Conservation (phyloP, 2,329 filamentous ascomycete genomes). For the Karstenula rhodostoma region DNA sequence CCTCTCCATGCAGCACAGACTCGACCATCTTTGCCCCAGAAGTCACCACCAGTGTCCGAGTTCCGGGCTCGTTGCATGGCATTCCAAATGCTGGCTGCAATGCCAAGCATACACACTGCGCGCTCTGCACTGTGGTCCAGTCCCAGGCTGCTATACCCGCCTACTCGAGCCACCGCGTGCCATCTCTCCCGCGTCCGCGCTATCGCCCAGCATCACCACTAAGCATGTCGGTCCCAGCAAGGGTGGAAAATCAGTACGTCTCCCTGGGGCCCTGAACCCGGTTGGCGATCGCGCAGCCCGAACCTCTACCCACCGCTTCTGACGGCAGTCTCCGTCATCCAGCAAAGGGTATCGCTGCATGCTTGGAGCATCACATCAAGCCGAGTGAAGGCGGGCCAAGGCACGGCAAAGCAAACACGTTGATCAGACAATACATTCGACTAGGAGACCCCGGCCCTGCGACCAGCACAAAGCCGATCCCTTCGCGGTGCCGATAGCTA, state of each 20-base stretch:
- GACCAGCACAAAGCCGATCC: constrained; percentile 9
- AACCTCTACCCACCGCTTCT: neutral
- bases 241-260: neutral
- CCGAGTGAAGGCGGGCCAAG: neutral
- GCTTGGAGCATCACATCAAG: too few species aligned
- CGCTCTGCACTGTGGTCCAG: neutral
- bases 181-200: neutral
- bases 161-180: neutral
- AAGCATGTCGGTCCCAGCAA: constrained; percentile 2
- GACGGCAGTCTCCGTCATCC: too few species aligned
- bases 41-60: too few species aligned
- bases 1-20: too few species aligned
- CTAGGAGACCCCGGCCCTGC: neutral
- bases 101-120: neutral
- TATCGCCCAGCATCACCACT: constrained; percentile 1
- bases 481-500: neutral
- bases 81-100: neutral
- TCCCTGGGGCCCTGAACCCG: neutral
- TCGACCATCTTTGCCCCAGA: too few species aligned
- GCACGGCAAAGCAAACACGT: neutral
- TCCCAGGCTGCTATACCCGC: neutral
- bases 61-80: neutral
- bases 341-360: too few species aligned
- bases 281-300: constrained; percentile 2
- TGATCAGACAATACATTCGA: constrained; percentile 6